Percentiles rank a stretch among this genome's conserved stretches.
These are phyloP conservation scores for Gastrolobium bilobum DNA, from an alignment of 306 rosid genomes.

Conservation along the genomic window DNA sequence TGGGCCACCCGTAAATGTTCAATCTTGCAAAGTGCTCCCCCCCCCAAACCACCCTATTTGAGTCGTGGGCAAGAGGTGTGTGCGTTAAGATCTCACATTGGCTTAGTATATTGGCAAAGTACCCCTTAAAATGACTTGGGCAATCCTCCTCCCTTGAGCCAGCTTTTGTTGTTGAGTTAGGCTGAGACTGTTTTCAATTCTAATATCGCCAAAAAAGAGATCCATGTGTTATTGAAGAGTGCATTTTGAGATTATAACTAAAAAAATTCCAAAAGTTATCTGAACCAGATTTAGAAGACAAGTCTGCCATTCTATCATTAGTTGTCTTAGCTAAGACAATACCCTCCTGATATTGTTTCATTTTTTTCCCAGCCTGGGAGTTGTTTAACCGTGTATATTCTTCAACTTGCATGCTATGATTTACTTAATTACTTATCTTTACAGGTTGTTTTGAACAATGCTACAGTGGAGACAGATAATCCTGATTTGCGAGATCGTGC, in stretches of 20 bases:
- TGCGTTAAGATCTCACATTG: background rate
- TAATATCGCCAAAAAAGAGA: background rate
- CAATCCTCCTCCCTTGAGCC: background rate
- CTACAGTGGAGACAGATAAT: conserved; percentile 94
- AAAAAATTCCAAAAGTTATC: conserved; percentile 18
- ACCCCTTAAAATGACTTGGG: conserved; percentile 6
- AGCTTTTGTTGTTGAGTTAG: background rate
- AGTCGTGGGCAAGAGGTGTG: background rate
- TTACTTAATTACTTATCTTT: conserved; percentile 40
- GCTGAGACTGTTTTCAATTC: background rate
- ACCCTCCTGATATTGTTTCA: background rate
- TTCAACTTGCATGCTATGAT: conserved; percentile 31
- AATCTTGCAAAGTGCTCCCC: background rate
- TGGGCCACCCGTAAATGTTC: background rate
- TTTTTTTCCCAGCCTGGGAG: background rate
- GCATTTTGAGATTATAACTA: conserved; percentile 14
- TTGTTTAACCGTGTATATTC: conserved; percentile 16
- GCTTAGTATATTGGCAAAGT: background rate
- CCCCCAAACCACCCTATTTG: too few relatives aligned
- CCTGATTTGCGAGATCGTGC: conserved; percentile 96
- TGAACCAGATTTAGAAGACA: conserved; percentile 16
- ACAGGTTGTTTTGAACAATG: conserved; percentile 94
- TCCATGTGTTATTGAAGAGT: conserved; percentile 6
- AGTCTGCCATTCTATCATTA: conserved; percentile 11
- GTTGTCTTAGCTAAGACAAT: background rate